phyloP scores from a whole-genome alignment of 352 stramenopile species.

The Pythium aristosporum region DNA sequence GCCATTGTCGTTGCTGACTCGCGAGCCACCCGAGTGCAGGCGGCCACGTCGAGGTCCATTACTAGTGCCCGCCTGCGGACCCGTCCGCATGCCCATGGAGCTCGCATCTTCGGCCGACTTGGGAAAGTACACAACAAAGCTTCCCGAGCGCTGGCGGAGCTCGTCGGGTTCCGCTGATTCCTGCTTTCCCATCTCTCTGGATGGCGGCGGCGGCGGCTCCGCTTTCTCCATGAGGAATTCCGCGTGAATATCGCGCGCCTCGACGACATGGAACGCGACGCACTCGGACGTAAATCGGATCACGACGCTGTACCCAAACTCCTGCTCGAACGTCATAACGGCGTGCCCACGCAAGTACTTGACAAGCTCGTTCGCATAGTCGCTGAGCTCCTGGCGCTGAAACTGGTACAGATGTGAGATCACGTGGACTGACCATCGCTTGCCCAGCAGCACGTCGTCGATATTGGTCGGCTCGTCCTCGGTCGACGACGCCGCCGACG shows the following conservation, averaged over 20 bases:
- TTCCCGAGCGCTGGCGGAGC: slow-evolving; percentile 9
- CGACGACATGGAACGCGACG: slow-evolving; percentile 26
- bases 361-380: slow-evolving; percentile 30
- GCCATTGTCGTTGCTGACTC: slow-evolving; percentile 2
- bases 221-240: slow-evolving; percentile 22
- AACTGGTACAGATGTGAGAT: slow-evolving; percentile 35
- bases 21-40: no score
- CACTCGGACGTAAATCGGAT: slow-evolving; percentile 22
- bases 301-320: slow-evolving; percentile 31
- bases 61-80: no score
- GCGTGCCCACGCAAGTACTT: slow-evolving; percentile 29
- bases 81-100: no score
- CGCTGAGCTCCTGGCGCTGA: slow-evolving; percentile 19
- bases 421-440: slow-evolving; percentile 33
- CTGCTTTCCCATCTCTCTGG: slow-evolving; percentile 1
- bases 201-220: slow-evolving; percentile 18
- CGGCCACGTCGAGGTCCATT: no score
- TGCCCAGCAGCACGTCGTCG: slow-evolving; percentile 26
- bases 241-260: slow-evolving; percentile 27
- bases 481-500: background rate
- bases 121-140: slow-evolving; percentile 25
- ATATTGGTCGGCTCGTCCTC: slow-evolving; percentile 13
- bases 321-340: slow-evolving; percentile 26
- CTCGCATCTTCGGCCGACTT: slow-evolving; percentile 10
- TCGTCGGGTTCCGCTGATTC: slow-evolving; percentile 5